Base-by-base conservation (phyloP, 2,329 filamentous ascomycete species). In the Bipolaris bicolor region DNA sequence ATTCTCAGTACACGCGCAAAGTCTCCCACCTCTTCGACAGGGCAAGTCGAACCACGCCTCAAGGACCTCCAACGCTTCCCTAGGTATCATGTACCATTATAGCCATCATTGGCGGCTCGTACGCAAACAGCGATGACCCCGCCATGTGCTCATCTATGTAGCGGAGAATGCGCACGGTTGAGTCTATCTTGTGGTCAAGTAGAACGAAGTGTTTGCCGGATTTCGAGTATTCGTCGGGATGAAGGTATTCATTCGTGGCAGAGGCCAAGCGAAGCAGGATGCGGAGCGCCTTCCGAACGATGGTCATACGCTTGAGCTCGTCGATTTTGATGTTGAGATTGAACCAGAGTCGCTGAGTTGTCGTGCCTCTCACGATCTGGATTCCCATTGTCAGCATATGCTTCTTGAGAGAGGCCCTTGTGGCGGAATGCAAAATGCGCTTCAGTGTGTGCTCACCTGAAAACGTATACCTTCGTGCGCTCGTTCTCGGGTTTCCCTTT, bases 71-170 rank as follows among this genome's bases (percentile, higher is more conserved):
- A 4, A 16, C 1, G 5, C 3, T 18, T 15, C 9, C 13, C 5
- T n/a, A 7, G 18, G 5, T 24, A 13, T 26, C 47, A 10, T 11
- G 29, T 31, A 10, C 29, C 29, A 4, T 11, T 31, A 4, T 31
- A 13, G 10, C 29, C 10, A 13, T 31, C 18, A 24, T 26, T 20
- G 36, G 20, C 11, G 24, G 15, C 15, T 47, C 29, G 10, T 29
- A 5, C 9, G 34, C 16, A 16, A 56, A 43, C 6, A 52, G 46
- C 22, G 39, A 56, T 16, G 54, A 43, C 3, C 40, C 41, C 15
- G 22, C 20, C 49, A 47, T 41, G n/a, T 41, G 22, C 41, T 40
- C 49, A 9, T 40, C 36, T 9, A 47, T 36, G 5, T 43, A 34
- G 13, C 52, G 18, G 10, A 22, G 26, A 20, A 43, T 16, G 11